Evolutionary conservation across 2,329 filamentous ascomycete species (phyloP).

Genomic region (Coniella lustricola): DNA sequence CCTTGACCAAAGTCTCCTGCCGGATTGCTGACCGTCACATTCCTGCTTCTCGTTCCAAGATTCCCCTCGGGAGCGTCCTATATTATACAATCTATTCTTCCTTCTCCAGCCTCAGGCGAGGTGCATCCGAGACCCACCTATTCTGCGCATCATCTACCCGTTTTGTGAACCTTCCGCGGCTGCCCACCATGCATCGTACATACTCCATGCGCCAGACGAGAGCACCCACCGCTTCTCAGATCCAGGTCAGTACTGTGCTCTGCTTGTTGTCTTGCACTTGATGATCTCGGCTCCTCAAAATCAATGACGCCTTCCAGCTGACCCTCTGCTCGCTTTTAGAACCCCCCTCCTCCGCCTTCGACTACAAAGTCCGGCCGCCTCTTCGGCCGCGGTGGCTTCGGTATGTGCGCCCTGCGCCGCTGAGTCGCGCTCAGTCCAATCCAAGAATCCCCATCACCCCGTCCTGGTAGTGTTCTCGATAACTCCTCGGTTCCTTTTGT

Average conservation of each 20-base stretch:
- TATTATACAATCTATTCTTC: too few species aligned
- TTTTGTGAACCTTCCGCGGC: neutral
- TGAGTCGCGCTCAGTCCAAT: neutral
- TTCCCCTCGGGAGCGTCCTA: too few species aligned
- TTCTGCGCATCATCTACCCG: neutral
- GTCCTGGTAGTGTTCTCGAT: neutral
- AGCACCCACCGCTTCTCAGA: slow-evolving; percentile 83
- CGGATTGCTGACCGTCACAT: too few species aligned
- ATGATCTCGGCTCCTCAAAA: too few species aligned
- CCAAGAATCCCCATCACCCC: neutral
- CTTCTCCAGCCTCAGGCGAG: too few species aligned
- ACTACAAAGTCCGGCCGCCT: slow-evolving; percentile 85
- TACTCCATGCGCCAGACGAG: slow-evolving; percentile 98
- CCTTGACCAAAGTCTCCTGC: too few species aligned
- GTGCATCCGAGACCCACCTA: neutral
- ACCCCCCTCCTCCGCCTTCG: slow-evolving; percentile 84
- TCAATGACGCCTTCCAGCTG: neutral
- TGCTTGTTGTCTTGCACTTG: too few species aligned
- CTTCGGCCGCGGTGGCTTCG: slow-evolving; percentile 79
- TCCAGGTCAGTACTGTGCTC: slow-evolving; percentile 41
- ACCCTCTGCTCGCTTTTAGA: slow-evolving; percentile 46
- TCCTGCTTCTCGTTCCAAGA: too few species aligned
- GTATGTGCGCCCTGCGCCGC: slow-evolving; percentile 48
- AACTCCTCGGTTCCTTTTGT: slow-evolving; percentile 6
- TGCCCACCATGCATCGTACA: slow-evolving; percentile 79